Base-by-base conservation (phyloP, 345 rosid genomes). In the Linum usitatissimum region DNA sequence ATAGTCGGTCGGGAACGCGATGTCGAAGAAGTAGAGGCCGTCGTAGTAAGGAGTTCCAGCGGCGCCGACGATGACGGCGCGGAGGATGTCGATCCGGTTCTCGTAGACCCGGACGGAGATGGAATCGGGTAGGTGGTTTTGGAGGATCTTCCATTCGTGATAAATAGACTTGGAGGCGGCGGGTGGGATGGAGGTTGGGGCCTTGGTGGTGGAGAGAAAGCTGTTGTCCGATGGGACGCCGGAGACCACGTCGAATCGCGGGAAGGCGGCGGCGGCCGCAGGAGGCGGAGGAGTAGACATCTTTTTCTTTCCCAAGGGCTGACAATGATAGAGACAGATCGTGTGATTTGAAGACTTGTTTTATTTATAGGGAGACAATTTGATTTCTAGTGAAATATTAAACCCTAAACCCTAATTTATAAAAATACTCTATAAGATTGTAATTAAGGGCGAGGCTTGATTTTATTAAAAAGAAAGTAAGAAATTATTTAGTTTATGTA, bases 21-120 rank as follows among this genome's bases (percentile, higher is more conserved):
- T 10, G 79, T 85, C 90, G 75, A 85, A 82, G 76, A 85, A 74
- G 73, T 75, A 85, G 54, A 85, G 87, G 17, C 84, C 87, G 30
- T 82, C 85, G 57, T 82, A 84, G 78, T 82, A 85, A 0, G 87
- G 90, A 1, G 85, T 85, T 8, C 85, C 87, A 1, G 79, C 61
- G 60, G 79, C 76, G 13, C 87, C 85, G 40, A 72, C 28, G 64
- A 85, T 80, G 15, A 59, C 87, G 8, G 85, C 85, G 14, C 80
- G 54, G 5, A 82, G 19, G 63, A 82, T 79, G 66, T 76, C 80
- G 62, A 85, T 73, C 5, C 79, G 82, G 38, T 61, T 62, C 65
- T 82, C 86, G 79, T 80, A 80, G 61, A 66, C 86, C n/a, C 86
- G 84, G 2, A 82, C 91, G 55, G 56, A 65, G 71, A 85, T 80